Evolutionary conservation across 1,284 basidiomycete species (phyloP).

Genomic region (Trichosporon sp.): DNA sequence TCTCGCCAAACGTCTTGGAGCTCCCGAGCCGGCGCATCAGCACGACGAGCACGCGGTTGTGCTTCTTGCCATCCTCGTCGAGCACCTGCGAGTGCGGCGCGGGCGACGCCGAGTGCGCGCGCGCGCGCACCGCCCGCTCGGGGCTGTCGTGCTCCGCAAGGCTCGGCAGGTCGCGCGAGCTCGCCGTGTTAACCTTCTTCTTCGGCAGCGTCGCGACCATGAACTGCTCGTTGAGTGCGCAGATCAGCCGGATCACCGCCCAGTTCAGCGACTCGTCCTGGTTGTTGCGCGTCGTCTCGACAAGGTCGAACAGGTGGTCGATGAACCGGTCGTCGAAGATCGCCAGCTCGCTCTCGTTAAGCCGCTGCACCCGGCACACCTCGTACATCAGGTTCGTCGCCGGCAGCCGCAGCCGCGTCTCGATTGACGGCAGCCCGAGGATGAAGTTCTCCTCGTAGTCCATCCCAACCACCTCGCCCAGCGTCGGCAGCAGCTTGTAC

Average conservation of each 20-base stretch:
- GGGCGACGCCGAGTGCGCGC: conserved; percentile 9
- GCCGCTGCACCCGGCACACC: conserved; percentile 80
- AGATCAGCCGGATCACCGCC: conserved; percentile 85
- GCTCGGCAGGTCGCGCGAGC: conserved; percentile 31
- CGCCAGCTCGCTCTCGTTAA: conserved; percentile 64
- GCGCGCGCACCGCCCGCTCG: background rate
- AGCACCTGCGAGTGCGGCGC: conserved; percentile 14
- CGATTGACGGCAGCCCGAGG: conserved; percentile 59
- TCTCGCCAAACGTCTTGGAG: conserved; percentile 94
- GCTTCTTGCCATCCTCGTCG: conserved; percentile 44
- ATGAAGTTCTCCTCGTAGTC: conserved; percentile 47
- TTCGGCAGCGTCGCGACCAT: conserved; percentile 67
- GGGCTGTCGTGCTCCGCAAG: background rate
- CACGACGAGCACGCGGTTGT: conserved; percentile 76
- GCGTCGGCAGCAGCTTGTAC: conserved; percentile 69
- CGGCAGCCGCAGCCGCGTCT: conserved; percentile 68
- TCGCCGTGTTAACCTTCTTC: conserved; percentile 16
- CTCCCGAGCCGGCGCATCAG: conserved; percentile 75
- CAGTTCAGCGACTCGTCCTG: conserved; percentile 92
- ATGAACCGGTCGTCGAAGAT: conserved; percentile 81
- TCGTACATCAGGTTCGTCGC: conserved; percentile 78
- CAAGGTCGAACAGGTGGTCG: conserved; percentile 84
- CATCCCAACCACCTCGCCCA: conserved; percentile 57
- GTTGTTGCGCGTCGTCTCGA: conserved; percentile 83
- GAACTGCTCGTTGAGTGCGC: conserved; percentile 95